Percentiles rank a stretch among this genome's conserved stretches.
These are phyloP conservation scores for Pseudodiploospora longispora DNA, from an alignment of 2,329 filamentous ascomycete species.

Conservation along the genomic window DNA sequence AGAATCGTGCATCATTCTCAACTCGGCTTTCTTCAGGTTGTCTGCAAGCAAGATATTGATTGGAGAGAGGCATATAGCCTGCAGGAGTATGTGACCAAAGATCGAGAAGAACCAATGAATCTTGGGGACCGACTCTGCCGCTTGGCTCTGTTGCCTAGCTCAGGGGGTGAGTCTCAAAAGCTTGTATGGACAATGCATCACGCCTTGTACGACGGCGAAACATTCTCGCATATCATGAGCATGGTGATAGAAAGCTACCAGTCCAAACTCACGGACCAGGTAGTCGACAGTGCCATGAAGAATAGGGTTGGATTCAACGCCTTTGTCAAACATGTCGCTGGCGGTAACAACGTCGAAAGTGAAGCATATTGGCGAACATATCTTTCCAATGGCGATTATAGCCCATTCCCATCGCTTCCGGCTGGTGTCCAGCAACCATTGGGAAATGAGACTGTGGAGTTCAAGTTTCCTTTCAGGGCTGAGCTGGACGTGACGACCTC, in stretches of 20 bases:
- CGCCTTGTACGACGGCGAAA: background rate
- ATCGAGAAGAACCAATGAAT: background rate
- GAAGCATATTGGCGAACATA: background rate
- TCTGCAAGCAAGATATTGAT: background rate
- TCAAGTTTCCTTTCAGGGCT: background rate
- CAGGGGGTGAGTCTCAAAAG: background rate
- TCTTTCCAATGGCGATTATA: background rate
- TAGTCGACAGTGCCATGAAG: too few relatives aligned
- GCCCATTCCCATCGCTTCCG: background rate
- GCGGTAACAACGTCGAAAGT: background rate
- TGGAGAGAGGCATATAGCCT: background rate
- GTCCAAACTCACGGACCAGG: background rate
- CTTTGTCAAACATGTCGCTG: background rate
- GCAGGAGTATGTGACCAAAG: background rate
- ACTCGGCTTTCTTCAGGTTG: background rate
- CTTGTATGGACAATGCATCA: conserved; percentile 1
- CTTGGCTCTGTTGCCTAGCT: background rate
- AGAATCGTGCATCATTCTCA: conserved; percentile 6
- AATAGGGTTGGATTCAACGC: background rate
- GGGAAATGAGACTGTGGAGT: background rate
- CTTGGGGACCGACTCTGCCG: background rate
- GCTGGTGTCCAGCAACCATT: background rate
- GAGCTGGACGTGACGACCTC: background rate
- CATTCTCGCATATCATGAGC: background rate
- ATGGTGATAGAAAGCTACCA: background rate